Base-by-base conservation (phyloP, 1,284 basidiomycete species). In the Schizopora paradoxa region DNA sequence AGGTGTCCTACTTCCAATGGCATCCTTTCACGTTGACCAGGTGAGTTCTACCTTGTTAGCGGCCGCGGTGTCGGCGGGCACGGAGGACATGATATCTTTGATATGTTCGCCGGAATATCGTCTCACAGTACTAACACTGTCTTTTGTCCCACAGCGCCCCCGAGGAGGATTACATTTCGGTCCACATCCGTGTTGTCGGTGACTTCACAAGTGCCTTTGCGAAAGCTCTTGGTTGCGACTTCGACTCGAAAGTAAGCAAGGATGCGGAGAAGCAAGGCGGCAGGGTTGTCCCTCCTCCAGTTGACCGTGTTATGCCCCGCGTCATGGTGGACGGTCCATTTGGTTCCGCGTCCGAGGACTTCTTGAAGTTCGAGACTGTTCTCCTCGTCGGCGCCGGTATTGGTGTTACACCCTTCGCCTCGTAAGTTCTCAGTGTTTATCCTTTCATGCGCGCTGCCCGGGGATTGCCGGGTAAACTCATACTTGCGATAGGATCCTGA, bases 1-100 rank as follows among this genome's bases (percentile, higher is more conserved):
- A 89, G 62, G 71, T 94, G 29, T 90, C 86, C 7, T 92, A 90
- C 70, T 93, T 86, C 75, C 90, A 94, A 61, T 95, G 91, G 86
- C 90, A 94, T 61, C 91, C 91, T 18, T 93, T 93, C 72, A 93
- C 90, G 13, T 77, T 94, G 53, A 93, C 88, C 19, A 85, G 81
- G 75, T 74, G 49, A 29, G 66, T 13, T 35, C 33, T 35, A 14
- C 14, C 33, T n/a, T 16, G 33, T 35, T 22, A 35, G 18, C 18
- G 33, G 33, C 22, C 22, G 33, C 33, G 11, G 5, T 35, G 33
- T 35, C 22, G 6, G 10, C 33, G 5, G 18, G 6, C 3, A 16
- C 33, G 33, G 18, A 22, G 33, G 14, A n/a, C 11, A 22, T 35
- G 22, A 3, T 22, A 35, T n/a, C n/a, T 18, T 2, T 18, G 28